Evolutionary conservation across 208 protist genomes (phyloP), one percentile per base, ranked within the genome.

Genomic region (Tritrichomonas musculus): DNA sequence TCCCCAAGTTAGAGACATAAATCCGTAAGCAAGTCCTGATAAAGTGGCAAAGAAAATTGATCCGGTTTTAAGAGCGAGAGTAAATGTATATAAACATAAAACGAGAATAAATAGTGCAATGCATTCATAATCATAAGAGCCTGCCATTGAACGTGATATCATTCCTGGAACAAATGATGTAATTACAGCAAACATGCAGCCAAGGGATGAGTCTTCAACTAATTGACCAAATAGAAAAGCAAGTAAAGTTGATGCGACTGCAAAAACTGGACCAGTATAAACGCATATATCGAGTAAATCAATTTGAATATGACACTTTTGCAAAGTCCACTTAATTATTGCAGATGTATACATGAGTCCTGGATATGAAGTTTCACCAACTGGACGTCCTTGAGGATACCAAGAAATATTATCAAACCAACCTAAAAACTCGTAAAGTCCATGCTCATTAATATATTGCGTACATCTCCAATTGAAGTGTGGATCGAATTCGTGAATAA

Each of bases 91-190:
- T 94, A 98, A 99, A 36, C 97, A 98, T 47, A 97, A 94, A 9
- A 99, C 94, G 92, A 99, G 95, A 11, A 98, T 98, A 80, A 98
- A 98, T 92, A 99, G 97, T 33, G 98, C 98, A 94, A 99, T 96
- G 92, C 96, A 97, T 96, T 99, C 98, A 95, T 99, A 99, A 97
- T 99, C 98, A 95, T 97, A 99, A 72, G 97, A 98, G 17, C 98
- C 98, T 47, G 98, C 98, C 64, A 99, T 98, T 36, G 98, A 99
- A 92, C 98, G 97, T 93, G 98, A 98, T 84, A 98, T 77, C 33
- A 44, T 77, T 17, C 69, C 69, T 47, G 69, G 27, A 44, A 77
- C 20, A 20, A 77, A 77, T 47, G 69, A 77, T 39, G 69, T 20
- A 20, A 77, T 1, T 13, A 20, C 36, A 9, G 33, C 27, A 77